phyloP scores from a whole-genome alignment of 2,329 filamentous ascomycete species.

The Clathrospora elynae region DNA sequence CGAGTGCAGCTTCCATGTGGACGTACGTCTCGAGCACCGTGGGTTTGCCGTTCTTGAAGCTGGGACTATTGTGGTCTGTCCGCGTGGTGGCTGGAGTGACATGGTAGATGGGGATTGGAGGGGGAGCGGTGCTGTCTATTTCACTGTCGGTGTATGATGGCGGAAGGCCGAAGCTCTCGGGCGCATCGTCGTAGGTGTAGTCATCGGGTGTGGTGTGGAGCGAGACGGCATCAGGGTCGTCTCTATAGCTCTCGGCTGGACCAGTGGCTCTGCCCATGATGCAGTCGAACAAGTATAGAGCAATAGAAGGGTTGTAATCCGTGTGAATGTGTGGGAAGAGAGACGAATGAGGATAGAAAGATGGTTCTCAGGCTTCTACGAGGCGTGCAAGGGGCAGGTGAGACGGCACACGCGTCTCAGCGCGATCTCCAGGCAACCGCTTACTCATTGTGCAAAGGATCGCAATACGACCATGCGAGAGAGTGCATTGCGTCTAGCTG shows the following conservation, averaged over 20 bases:
- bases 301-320: not conserved
- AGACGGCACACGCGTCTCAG: constrained; percentile 31
- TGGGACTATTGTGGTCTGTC: constrained; percentile 33
- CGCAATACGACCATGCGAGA: constrained; percentile 1
- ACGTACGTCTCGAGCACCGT: constrained; percentile 33
- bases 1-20: constrained; percentile 40
- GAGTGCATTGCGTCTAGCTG: not conserved
- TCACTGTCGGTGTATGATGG: constrained; percentile 47
- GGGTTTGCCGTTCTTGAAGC: constrained; percentile 35
- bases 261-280: constrained; percentile 38
- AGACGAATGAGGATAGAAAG: constrained; percentile 2
- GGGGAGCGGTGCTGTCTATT: constrained; percentile 16
- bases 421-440: constrained; percentile 32
- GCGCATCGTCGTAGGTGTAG: constrained; percentile 46
- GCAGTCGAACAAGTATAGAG: not conserved
- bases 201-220: constrained; percentile 48
- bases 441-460: constrained; percentile 18
- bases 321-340: not conserved
- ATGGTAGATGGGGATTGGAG: constrained; percentile 30
- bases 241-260: constrained; percentile 34
- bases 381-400: constrained; percentile 21
- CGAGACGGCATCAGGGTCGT: constrained; percentile 48
- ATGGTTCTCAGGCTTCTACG: constrained; percentile 13
- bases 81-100: constrained; percentile 34
- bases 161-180: constrained; percentile 39